A percentile compares a stretch with the other conserved stretches of the same genome.
Evolutionary conservation across 139 green algal genomes (phyloP).

Genomic region (Chara braunii): DNA sequence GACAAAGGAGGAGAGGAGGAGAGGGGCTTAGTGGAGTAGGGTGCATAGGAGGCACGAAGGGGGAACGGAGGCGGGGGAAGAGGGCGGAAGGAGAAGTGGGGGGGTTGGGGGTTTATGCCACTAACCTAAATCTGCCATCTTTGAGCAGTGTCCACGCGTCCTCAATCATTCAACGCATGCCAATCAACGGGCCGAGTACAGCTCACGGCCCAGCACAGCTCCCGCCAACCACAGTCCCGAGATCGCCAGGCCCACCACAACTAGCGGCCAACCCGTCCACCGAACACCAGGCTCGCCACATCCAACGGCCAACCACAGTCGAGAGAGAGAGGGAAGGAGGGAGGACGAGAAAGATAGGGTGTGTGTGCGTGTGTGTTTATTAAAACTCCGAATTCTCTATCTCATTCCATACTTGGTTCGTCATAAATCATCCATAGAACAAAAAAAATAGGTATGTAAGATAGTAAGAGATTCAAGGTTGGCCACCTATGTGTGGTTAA

Average conservation of each 20-base stretch:
- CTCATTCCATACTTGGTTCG: too few species aligned
- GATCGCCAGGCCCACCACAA: not conserved
- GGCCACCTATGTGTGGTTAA: too few species aligned
- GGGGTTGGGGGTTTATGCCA: not conserved
- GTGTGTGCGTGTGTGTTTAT: too few species aligned
- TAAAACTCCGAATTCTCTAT: too few species aligned
- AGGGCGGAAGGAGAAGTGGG: not conserved
- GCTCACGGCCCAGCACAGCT: not conserved
- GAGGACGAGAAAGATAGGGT: too few species aligned
- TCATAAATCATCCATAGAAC: too few species aligned
- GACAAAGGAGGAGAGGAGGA: not conserved
- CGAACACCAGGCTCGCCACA: too few species aligned
- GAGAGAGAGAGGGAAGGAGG: too few species aligned
- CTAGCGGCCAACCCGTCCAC: not conserved
- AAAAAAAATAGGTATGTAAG: too few species aligned
- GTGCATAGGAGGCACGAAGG: not conserved
- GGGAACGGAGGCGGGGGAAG: not conserved
- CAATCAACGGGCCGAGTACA: not conserved
- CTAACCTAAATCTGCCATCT: not conserved
- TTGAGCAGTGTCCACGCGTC: not conserved
- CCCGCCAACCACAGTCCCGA: not conserved
- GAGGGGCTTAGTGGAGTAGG: not conserved
- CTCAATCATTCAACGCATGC: not conserved
- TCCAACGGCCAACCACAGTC: too few species aligned
- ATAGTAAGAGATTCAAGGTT: too few species aligned